Percentiles rank a stretch among this genome's conserved stretches.
These are phyloP conservation scores for Oehlia diaphana DNA, from an alignment of 192 early-diverging fungal genomes.

Conservation along the genomic window DNA sequence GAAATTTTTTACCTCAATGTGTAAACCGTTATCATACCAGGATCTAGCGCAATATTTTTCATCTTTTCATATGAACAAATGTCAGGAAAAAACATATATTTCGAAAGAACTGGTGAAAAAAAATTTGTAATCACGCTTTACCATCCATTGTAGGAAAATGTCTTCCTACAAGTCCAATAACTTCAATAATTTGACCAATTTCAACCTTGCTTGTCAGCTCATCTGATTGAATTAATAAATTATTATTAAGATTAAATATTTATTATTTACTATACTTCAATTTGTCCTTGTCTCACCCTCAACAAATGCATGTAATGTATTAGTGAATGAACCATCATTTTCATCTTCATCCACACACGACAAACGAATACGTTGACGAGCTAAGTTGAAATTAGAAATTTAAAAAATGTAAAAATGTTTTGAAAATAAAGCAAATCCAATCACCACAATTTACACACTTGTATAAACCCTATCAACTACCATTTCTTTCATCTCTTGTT, in stretches of 20 bases:
- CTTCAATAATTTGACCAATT: constrained; percentile 17
- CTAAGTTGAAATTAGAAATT: neutral
- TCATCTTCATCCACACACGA: constrained; percentile 2
- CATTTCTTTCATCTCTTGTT: constrained; percentile 36
- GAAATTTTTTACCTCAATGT: constrained; percentile 10
- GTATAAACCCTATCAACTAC: constrained; percentile 37
- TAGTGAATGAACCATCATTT: neutral
- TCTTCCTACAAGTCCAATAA: constrained; percentile 14
- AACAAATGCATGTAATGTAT: neutral
- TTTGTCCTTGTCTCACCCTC: neutral
- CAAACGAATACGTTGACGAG: constrained; percentile 3
- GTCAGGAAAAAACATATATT: neutral
- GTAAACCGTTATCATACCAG: constrained; percentile 18
- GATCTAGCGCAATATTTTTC: constrained; percentile 3
- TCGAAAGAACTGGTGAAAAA: neutral
- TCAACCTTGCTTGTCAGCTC: constrained; percentile 1
- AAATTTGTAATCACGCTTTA: neutral
- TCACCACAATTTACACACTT: constrained; percentile 7
- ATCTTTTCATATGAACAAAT: neutral
- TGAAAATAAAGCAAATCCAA: neutral
- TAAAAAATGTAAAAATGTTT: neutral
- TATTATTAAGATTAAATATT: neutral
- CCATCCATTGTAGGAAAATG: constrained; percentile 19
- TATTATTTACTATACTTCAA: neutral
- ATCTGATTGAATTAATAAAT: constrained; percentile 6